phyloP scores from a whole-genome alignment of 371 early-diverging fungal species.

The Apophysomyces variabilis region DNA sequence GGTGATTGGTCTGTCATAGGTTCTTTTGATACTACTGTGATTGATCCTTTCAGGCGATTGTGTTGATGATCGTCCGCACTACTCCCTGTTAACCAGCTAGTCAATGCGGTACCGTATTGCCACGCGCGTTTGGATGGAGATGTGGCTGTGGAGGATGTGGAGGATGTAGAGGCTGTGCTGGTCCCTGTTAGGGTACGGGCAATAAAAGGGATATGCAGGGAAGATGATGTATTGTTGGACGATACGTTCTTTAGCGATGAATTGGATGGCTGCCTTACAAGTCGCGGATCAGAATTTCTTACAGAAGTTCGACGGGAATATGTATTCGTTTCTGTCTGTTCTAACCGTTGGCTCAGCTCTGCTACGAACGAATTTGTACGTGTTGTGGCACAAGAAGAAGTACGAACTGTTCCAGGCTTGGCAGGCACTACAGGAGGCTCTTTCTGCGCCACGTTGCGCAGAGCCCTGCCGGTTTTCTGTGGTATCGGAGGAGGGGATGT shows the following conservation, averaged over 20 bases:
- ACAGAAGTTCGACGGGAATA: neutral
- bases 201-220: constrained; percentile 24
- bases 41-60: constrained; percentile 27
- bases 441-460: neutral
- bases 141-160: constrained; percentile 21
- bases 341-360: constrained; percentile 39
- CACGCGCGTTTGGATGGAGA: constrained; percentile 25
- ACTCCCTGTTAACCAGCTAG: constrained; percentile 27
- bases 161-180: constrained; percentile 32
- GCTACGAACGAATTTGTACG: constrained; percentile 38
- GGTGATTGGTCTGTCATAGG: constrained; percentile 12
- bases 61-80: constrained; percentile 15
- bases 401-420: constrained; percentile 14
- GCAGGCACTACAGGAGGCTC: constrained; percentile 10
- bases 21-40: constrained; percentile 25
- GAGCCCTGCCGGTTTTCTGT: neutral
- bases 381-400: constrained; percentile 17
- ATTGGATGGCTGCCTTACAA: constrained; percentile 10
- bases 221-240: constrained; percentile 15
- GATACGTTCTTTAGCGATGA: constrained; percentile 10
- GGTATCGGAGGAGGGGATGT: neutral
- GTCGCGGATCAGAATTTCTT: neutral
- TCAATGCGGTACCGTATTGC: constrained; percentile 25
- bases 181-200: constrained; percentile 22
- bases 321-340: constrained; percentile 26